Percentiles rank a stretch among this genome's conserved stretches.
Conservation (phyloP, 129 eudicot genomes). For the Flaveria linearis region DNA sequence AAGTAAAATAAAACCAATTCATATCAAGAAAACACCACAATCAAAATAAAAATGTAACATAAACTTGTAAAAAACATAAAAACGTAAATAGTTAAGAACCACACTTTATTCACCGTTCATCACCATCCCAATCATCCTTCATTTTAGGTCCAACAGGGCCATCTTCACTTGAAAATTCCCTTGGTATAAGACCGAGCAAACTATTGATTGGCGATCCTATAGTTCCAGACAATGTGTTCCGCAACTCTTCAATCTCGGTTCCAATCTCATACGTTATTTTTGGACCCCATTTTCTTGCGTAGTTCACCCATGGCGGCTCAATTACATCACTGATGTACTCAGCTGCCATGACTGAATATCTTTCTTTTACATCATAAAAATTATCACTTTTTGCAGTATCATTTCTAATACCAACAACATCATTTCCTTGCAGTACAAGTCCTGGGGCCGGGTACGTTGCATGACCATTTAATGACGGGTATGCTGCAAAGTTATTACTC, state of each 20-base stretch:
- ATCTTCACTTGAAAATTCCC: slow-evolving; percentile 51
- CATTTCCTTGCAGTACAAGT: too few relatives aligned
- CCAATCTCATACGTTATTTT: slow-evolving; percentile 41
- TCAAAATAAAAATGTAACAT: not conserved
- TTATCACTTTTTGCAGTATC: slow-evolving; percentile 44
- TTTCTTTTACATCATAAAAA: slow-evolving; percentile 32
- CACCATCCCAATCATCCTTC: slow-evolving; percentile 63
- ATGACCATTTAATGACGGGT: too few relatives aligned
- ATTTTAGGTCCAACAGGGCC: slow-evolving; percentile 71
- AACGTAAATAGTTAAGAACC: not conserved
- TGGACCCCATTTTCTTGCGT: slow-evolving; percentile 63
- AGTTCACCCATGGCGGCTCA: slow-evolving; percentile 61
- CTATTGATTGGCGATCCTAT: slow-evolving; percentile 32
- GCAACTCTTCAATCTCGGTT: slow-evolving; percentile 33
- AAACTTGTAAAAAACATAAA: not conserved
- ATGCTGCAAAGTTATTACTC: too few relatives aligned
- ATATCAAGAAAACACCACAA: not conserved
- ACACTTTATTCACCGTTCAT: slow-evolving; percentile 36
- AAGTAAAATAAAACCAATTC: not conserved
- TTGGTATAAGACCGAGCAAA: slow-evolving; percentile 42
- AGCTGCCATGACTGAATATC: slow-evolving; percentile 45
- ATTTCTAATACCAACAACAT: slow-evolving; percentile 47
- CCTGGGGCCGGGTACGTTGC: too few relatives aligned
- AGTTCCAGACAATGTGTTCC: slow-evolving; percentile 21
- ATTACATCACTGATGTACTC: slow-evolving; percentile 37